Conservation (phyloP, 306 rosid species). For the Dalbergia cochinchinensis region DNA sequence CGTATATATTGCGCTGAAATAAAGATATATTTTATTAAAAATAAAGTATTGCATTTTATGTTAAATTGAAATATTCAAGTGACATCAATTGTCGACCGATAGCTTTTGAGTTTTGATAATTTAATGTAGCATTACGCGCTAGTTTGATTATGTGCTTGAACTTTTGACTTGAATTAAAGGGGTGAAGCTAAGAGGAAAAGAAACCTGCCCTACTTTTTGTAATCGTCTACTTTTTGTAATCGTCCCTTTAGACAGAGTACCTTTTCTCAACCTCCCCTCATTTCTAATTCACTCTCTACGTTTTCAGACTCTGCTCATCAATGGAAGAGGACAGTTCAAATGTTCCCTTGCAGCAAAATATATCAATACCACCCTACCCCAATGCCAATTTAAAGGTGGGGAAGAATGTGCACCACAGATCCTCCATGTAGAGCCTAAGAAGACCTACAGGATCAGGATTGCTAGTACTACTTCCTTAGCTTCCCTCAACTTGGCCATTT, state of each 20-base stretch:
- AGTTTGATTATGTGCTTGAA: no score
- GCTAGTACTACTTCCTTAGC: conserved; percentile 78
- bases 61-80: no score
- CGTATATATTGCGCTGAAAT: no score
- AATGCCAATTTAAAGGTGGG: conserved; percentile 54
- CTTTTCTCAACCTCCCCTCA: background rate
- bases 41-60: no score
- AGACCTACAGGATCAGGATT: conserved; percentile 67
- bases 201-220: background rate
- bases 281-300: no score
- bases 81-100: no score
- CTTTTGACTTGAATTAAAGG: background rate
- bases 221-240: background rate
- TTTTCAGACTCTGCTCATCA: conserved; percentile 64
- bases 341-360: conserved; percentile 67
- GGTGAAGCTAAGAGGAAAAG: background rate
- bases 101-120: no score
- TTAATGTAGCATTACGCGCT: no score
- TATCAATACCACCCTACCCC: conserved; percentile 15
- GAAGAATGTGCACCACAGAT: conserved; percentile 68
- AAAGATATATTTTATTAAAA: no score
- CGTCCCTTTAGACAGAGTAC: background rate
- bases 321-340: conserved; percentile 85
- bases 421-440: conserved; percentile 63
- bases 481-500: conserved; percentile 78